Conservation (phyloP, 139 green algal species). For the Coelastrella sp. region DNA sequence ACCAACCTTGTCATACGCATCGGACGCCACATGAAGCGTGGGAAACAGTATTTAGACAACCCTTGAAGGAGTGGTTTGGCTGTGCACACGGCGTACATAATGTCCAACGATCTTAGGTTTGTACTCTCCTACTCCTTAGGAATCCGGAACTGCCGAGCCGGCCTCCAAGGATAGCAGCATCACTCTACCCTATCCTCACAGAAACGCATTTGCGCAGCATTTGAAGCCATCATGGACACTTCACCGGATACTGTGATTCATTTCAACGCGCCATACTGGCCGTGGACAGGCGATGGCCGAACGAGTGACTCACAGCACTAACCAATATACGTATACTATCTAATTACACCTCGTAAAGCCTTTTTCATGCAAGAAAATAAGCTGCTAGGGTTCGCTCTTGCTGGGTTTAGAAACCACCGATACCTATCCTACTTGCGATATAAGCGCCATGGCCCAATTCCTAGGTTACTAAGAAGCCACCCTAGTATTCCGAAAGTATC, state of each 20-base stretch:
- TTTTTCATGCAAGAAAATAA: neutral
- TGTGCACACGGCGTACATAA: too few relatives aligned
- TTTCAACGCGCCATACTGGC: too few relatives aligned
- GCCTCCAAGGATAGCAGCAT: neutral
- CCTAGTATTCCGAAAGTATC: neutral
- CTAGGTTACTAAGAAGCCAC: neutral
- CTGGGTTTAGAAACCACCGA: slow-evolving; percentile 13
- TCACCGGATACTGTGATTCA: neutral
- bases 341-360: neutral
- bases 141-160: neutral
- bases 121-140: neutral
- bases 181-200: neutral
- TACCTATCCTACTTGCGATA: neutral
- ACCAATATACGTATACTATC: neutral
- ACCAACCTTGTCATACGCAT: too few relatives aligned
- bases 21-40: too few relatives aligned
- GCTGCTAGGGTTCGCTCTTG: neutral
- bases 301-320: too few relatives aligned
- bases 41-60: too few relatives aligned
- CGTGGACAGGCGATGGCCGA: too few relatives aligned
- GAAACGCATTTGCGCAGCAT: neutral
- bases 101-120: slow-evolving; percentile 13
- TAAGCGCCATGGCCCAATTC: neutral
- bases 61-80: too few relatives aligned
- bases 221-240: neutral